phyloP scores from a whole-genome alignment of 345 rosid species.

The Alliaria petiolata region DNA sequence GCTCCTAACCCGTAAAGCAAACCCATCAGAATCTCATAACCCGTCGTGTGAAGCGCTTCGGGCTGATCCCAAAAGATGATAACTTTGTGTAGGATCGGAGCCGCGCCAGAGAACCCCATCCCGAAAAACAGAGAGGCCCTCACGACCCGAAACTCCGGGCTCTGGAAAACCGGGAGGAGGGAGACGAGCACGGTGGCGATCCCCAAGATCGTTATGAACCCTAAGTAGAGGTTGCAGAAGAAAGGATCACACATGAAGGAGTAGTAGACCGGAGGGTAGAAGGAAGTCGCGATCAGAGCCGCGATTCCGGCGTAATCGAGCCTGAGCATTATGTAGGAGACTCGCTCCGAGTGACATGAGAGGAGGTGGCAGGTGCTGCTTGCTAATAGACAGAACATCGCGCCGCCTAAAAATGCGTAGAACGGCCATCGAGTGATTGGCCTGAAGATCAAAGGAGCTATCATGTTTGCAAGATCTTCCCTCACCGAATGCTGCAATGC shows the following conservation, averaged over 20 bases:
- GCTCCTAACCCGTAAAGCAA: slow-evolving; percentile 67
- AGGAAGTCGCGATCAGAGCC: slow-evolving; percentile 83
- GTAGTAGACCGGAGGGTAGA: slow-evolving; percentile 86
- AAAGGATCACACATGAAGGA: slow-evolving; percentile 92
- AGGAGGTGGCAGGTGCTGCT: slow-evolving; percentile 89
- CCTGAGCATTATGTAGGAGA: slow-evolving; percentile 87
- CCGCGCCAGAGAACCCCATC: slow-evolving; percentile 81
- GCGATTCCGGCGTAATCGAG: slow-evolving; percentile 89
- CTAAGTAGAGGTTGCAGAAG: slow-evolving; percentile 84
- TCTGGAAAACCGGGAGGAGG: slow-evolving; percentile 78
- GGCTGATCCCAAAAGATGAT: slow-evolving; percentile 78
- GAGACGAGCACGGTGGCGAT: slow-evolving; percentile 60
- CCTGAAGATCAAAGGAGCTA: slow-evolving; percentile 66
- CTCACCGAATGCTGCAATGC: slow-evolving; percentile 53
- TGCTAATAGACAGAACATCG: slow-evolving; percentile 91
- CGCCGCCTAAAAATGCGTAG: slow-evolving; percentile 85
- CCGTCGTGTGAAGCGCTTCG: slow-evolving; percentile 85
- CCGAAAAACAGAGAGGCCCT: slow-evolving; percentile 77
- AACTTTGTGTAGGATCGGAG: slow-evolving; percentile 77
- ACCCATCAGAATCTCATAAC: slow-evolving; percentile 89
- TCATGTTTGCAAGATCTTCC: slow-evolving; percentile 71
- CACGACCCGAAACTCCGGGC: slow-evolving; percentile 57
- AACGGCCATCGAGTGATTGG: slow-evolving; percentile 96
- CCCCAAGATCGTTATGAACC: slow-evolving; percentile 78
- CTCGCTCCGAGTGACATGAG: slow-evolving; percentile 80